phyloP scores from a whole-genome alignment of 2,329 filamentous ascomycete genomes.

The Arthrobotrys sphaeroides region DNA sequence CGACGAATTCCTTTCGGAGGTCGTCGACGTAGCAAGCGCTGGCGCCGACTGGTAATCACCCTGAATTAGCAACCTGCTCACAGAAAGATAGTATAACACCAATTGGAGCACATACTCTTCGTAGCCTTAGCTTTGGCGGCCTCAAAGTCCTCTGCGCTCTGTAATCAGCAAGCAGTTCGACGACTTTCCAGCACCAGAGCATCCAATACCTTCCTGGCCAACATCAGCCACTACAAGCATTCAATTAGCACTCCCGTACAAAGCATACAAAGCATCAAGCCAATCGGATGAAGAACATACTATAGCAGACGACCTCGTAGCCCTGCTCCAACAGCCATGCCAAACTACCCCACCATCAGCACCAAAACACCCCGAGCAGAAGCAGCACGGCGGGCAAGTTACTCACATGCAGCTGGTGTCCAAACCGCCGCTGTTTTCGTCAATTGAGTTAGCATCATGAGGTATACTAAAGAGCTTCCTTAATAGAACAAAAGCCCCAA shows the following conservation, averaged over 20 bases:
- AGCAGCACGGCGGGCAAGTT: conserved; percentile 53
- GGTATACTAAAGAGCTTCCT: neutral
- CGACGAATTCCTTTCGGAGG: conserved; percentile 78
- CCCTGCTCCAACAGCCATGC: conserved; percentile 64
- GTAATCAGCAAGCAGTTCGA: conserved; percentile 53
- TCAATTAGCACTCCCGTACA: conserved; percentile 47
- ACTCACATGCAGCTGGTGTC: conserved; percentile 64
- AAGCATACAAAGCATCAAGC: neutral
- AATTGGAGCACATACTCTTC: conserved; percentile 58
- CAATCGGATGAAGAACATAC: conserved; percentile 57
- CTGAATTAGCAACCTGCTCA: neutral
- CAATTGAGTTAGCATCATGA: conserved; percentile 35
- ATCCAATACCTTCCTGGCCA: conserved; percentile 69
- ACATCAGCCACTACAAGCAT: conserved; percentile 70
- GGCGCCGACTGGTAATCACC: conserved; percentile 54
- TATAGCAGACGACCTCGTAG: conserved; percentile 73
- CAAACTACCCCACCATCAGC: conserved; percentile 44
- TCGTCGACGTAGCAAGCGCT: conserved; percentile 66
- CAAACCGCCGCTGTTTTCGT: conserved; percentile 61
- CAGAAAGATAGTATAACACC: neutral
- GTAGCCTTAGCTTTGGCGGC: conserved; percentile 76
- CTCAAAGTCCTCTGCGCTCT: conserved; percentile 72
- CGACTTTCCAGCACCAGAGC: conserved; percentile 15
- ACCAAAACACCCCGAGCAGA: neutral
- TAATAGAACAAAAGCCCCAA: conserved; percentile 2